Conservation (phyloP, 495 filamentous ascomycete species). For the Podospora anserina region DNA sequence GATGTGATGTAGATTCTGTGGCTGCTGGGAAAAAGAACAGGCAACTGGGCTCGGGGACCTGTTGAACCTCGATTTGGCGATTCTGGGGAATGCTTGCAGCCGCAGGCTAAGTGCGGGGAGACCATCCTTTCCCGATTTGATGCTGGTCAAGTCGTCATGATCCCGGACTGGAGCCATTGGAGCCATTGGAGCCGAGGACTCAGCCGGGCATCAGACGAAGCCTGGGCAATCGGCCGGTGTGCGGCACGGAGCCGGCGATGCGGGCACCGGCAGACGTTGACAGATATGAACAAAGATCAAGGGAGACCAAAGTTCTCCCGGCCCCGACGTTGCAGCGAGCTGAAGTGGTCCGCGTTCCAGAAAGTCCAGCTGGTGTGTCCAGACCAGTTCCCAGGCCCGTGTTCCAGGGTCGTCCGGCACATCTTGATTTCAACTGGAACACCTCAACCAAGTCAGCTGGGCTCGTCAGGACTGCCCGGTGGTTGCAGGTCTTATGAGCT, state of each 20-base stretch:
- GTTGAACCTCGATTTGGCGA: slow-evolving; percentile 7
- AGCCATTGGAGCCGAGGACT: slow-evolving; percentile 4
- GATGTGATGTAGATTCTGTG: slow-evolving; percentile 7
- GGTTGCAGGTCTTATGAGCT: not conserved
- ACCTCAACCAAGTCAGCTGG: not conserved
- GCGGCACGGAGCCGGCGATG: slow-evolving; percentile 11
- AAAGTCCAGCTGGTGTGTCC: not conserved
- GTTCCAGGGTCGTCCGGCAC: not conserved
- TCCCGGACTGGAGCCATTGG: not conserved
- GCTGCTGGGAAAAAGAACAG: slow-evolving; percentile 8
- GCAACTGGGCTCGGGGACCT: not conserved
- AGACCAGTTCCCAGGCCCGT: not conserved
- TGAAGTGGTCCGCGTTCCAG: slow-evolving; percentile 1
- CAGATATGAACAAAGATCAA: slow-evolving; percentile 1
- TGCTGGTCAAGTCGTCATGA: not conserved
- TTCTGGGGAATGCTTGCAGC: slow-evolving; percentile 18
- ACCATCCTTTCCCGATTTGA: slow-evolving; percentile 14
- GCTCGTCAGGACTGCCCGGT: not conserved
- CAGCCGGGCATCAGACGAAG: slow-evolving; percentile 1
- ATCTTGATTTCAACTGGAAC: not conserved
- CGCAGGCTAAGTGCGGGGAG: slow-evolving; percentile 14
- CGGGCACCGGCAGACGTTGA: slow-evolving; percentile 13
- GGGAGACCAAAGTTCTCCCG: slow-evolving; percentile 2
- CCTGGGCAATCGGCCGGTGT: slow-evolving; percentile 5
- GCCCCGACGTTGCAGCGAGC: slow-evolving; percentile 7